Conservation (phyloP, 140 eudicot species). For the Stevia rebaudiana region DNA sequence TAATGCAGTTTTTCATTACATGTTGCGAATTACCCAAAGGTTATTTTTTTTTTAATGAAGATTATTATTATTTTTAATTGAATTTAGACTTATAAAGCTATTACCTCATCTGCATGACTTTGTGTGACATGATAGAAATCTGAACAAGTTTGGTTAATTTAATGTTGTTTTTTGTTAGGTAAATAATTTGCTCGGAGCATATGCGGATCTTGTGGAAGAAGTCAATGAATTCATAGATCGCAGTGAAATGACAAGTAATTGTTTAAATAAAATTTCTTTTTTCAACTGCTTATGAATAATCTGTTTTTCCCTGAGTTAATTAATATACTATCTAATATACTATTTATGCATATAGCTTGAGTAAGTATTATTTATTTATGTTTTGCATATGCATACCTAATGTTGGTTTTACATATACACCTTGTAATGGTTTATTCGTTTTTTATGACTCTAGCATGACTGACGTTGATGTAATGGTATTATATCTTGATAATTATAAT, state of each 20-base stretch:
- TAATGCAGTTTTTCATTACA: slow-evolving; percentile 4
- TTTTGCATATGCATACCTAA: background rate
- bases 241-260: slow-evolving; percentile 58
- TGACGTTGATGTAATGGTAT: slow-evolving; percentile 6
- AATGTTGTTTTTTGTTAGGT: slow-evolving; percentile 45
- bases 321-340: slow-evolving; percentile 11
- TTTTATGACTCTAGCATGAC: slow-evolving; percentile 7
- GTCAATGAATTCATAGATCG: slow-evolving; percentile 62
- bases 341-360: slow-evolving; percentile 31
- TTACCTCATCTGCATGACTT: background rate
- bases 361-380: slow-evolving; percentile 11
- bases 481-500: slow-evolving; percentile 15
- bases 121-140: slow-evolving; percentile 5
- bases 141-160: slow-evolving; percentile 15
- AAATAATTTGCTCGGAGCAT: slow-evolving; percentile 50
- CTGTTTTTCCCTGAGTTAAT: background rate
- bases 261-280: slow-evolving; percentile 7
- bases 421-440: slow-evolving; percentile 9
- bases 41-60: no score
- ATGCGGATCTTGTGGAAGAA: slow-evolving; percentile 67
- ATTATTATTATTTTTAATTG: no score
- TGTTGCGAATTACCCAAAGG: background rate
- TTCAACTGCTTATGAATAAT: slow-evolving; percentile 12
- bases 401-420: slow-evolving; percentile 2
- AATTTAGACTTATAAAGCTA: no score